Evolutionary conservation across 2,329 filamentous ascomycete genomes (phyloP), one percentile per base, ranked within the genome.

Genomic region (Penicillium olsonii): DNA sequence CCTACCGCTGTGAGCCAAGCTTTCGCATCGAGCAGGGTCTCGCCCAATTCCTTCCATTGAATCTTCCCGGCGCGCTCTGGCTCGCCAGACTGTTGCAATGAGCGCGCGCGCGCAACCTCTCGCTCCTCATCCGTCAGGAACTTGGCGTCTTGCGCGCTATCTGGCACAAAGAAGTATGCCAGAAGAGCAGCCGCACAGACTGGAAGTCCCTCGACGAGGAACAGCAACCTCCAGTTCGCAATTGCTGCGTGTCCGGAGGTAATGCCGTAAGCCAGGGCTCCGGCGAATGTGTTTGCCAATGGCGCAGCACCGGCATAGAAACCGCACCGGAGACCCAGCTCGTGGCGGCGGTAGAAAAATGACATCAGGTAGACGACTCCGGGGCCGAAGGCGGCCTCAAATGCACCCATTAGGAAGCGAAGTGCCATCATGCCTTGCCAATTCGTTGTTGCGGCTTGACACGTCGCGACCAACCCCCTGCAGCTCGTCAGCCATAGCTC

Each of bases 241-340:
- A 88, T 67, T 14, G 73, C 65, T 2, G 76, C 73, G 58, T 79
- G 75, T 11, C 84, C 82, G 22, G 81, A 80, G 8, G 83, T 84
- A 63, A 88, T 86, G 4, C 78, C 82, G 50, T 84, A 87, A 1
- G 84, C 84, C 5, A 87, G 72, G 3, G 83, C 84, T 2, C 85
- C 85, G 0, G 90, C 88, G 65, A 95, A 92, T 1, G 85, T 86
- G 35, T 89, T 94, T 2, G 90, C 90, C 4, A 95, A 78, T 1
- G 85, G 84, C 0, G 84, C 84, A 0, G 74, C 73, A 17, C 75
- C 73, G 11, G 78, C 57, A 54, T 84, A 85, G 18, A 84, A 63
- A 2, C 81, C 82, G 43, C 77, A 77, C 3, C 82, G 71, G 24
- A 83, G 70, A 26, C 82, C 82, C 11, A 84, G 67, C 56, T 81